Conservation (phyloP, 192 early-diverging fungal species). For the Backusella macrospora region DNA sequence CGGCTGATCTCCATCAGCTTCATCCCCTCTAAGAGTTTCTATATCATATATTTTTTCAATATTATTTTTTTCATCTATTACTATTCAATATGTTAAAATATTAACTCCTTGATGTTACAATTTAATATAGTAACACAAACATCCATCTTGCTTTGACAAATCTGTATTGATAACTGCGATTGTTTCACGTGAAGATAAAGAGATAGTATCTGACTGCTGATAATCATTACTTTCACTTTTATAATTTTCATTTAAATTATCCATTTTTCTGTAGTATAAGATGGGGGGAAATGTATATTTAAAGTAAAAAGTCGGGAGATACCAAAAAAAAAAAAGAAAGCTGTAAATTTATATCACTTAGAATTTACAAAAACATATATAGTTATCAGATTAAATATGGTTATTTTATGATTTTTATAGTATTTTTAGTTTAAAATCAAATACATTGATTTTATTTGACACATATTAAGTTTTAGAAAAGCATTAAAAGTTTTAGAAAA, state of each 20-base stretch:
- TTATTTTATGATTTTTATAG: background rate
- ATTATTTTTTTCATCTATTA: background rate
- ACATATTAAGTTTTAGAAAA: no score
- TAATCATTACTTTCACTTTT: background rate
- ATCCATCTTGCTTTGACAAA: background rate
- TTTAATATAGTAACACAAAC: background rate
- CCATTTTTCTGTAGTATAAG: background rate
- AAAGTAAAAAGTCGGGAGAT: background rate
- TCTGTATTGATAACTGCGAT: background rate
- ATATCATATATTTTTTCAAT: constrained; percentile 9
- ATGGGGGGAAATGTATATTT: background rate
- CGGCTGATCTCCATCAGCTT: background rate
- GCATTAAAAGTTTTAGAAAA: no score
- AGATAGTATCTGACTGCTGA: background rate
- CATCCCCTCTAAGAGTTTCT: constrained; percentile 4
- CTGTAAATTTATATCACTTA: background rate
- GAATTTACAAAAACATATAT: background rate
- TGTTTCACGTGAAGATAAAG: background rate
- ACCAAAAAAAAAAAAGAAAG: background rate
- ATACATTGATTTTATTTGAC: background rate
- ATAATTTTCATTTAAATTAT: background rate
- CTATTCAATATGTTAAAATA: background rate
- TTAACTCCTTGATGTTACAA: background rate
- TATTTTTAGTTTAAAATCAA: constrained; percentile 9
- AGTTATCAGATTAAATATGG: background rate